Base-by-base conservation (phyloP, 2,329 filamentous ascomycete species). In the Pyrenophora tritici-repentis region DNA sequence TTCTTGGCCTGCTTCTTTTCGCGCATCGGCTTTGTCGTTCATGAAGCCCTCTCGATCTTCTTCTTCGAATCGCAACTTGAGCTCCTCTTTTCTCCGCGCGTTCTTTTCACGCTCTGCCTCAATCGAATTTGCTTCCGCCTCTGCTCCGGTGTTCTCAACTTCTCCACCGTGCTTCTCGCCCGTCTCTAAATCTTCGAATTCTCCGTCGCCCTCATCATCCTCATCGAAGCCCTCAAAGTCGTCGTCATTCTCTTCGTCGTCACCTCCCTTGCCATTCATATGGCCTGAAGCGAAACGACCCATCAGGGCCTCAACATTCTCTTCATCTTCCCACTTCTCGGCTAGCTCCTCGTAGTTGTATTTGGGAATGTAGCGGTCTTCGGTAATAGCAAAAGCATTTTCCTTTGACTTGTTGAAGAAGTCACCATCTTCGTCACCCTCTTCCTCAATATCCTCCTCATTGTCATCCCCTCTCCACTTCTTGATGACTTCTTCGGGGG, bases 41-140 rank as follows among this genome's bases (percentile, higher is more conserved):
- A 89, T 86, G 71, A 97, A 92, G 0, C 94, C 94, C 70, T 99
- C 94, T n/a, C 90, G 84, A 70, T 99, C 94, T 79, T 99, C 94
- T 73, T 97, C 92, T 68, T 99, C 94, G 68, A 99, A 99, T 1
- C 95, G 86, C 44, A 95, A 80, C 71, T 91, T 95, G 45, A 99
- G 83, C 72, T 99, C 94, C 75, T 97, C 94, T 74, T 99, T 99
- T 59, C 90, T 83, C 59, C 86, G 85, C 2, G 94, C 94, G 66
- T 99, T 99, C 73, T 85, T 89, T 62, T 91, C 90, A 61, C 94
- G 88, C 76, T 99, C 94, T 3, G 86, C 89, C 56, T 93, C 91
- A n/a, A 97, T 80, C 40, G 81, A 78, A 33, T 79, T 76, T 7
- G 77, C 76, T 8, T 77, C 76, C 7, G 79, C 70, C 13, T 73